Evolutionary conservation across 2,329 filamentous ascomycete species (phyloP).

Genomic region (Zymoseptoria pseudotritici): DNA sequence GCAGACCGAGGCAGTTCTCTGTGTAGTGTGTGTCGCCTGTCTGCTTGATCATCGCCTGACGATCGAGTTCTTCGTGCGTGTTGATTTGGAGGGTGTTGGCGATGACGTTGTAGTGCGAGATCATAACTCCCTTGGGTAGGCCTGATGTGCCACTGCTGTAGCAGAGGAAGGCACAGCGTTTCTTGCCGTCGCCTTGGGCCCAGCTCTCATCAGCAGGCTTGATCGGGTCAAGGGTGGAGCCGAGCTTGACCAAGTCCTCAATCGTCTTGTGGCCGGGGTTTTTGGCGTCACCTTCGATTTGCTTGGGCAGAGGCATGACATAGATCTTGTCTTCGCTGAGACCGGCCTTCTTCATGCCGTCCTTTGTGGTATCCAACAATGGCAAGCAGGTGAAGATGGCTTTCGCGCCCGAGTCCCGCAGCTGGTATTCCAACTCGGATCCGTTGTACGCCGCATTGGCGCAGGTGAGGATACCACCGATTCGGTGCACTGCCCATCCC

Average conservation of each 20-base stretch:
- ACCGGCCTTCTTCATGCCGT: slow-evolving; percentile 55
- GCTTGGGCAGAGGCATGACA: slow-evolving; percentile 59
- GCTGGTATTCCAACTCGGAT: slow-evolving; percentile 62
- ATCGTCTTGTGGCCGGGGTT: slow-evolving; percentile 54
- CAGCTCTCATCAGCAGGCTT: slow-evolving; percentile 47
- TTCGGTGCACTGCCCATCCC: slow-evolving; percentile 64
- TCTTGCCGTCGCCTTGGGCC: slow-evolving; percentile 57
- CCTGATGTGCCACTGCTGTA: slow-evolving; percentile 77
- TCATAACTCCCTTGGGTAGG: slow-evolving; percentile 67
- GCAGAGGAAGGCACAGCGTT: slow-evolving; percentile 67
- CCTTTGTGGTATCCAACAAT: slow-evolving; percentile 56
- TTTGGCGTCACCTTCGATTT: slow-evolving; percentile 42
- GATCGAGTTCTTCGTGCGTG: slow-evolving; percentile 41
- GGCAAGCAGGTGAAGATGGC: slow-evolving; percentile 65
- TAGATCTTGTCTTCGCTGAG: slow-evolving; percentile 61
- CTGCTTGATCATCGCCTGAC: slow-evolving; percentile 28
- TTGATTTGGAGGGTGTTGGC: slow-evolving; percentile 62
- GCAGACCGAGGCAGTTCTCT: slow-evolving; percentile 57
- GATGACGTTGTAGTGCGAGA: slow-evolving; percentile 72
- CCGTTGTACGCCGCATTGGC: slow-evolving; percentile 69
- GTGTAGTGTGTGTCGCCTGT: slow-evolving; percentile 32
- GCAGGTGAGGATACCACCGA: slow-evolving; percentile 66
- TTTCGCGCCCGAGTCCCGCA: slow-evolving; percentile 61
- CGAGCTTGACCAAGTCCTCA: slow-evolving; percentile 57
- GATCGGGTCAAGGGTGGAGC: slow-evolving; percentile 47